These are phyloP conservation scores for Agarophyton chilense DNA, from an alignment of 23 red algal species.

Conservation along the genomic window DNA sequence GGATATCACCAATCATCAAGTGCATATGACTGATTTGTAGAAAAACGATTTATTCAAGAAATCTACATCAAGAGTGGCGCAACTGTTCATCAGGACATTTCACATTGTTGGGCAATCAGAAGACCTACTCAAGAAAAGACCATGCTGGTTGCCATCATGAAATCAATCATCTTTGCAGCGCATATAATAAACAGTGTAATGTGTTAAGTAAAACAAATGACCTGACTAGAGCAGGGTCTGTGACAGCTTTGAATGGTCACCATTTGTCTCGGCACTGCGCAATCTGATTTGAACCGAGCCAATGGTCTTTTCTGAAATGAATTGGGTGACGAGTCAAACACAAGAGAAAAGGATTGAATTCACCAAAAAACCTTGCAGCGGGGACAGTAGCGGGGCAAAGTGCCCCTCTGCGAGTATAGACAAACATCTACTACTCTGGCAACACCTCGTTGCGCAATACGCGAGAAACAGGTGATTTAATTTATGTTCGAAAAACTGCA, in stretches of 20 bases:
- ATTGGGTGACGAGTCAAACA: not conserved
- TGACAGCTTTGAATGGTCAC: constrained; percentile 16
- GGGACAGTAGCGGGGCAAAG: no score
- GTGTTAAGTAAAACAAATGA: not conserved
- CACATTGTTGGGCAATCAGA: no score
- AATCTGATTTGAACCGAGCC: constrained; percentile 8
- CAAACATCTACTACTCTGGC: not conserved
- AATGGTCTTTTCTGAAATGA: not conserved
- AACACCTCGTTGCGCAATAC: not conserved
- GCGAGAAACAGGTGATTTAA: not conserved
- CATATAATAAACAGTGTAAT: not conserved
- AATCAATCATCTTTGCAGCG: constrained; percentile 2
- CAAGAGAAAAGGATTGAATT: not conserved
- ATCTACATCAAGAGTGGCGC: no score
- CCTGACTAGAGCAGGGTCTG: not conserved
- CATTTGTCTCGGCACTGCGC: not conserved
- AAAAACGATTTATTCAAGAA: no score
- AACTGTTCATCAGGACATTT: no score
- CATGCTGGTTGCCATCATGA: no score
- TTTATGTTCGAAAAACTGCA: constrained; percentile 8
- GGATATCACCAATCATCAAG: no score
- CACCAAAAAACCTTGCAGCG: not conserved
- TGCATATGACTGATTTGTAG: no score
- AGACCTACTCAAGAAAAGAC: no score
- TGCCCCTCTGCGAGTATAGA: no score